Conservation (phyloP, 257 asterid genomes). For the Cinchona pubescens region DNA sequence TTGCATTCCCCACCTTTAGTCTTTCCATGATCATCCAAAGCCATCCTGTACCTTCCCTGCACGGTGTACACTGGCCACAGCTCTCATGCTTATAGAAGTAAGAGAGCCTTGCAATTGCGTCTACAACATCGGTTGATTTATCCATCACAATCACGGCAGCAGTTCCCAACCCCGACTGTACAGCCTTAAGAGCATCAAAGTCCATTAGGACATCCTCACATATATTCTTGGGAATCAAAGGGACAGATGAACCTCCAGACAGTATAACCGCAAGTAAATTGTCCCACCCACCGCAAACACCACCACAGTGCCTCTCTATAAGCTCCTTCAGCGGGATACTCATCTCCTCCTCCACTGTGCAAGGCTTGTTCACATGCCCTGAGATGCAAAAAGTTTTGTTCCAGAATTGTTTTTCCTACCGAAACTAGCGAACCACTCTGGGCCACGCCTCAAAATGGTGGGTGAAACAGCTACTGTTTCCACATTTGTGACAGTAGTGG, state of each 20-base stretch:
- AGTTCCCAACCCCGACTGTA: slow-evolving; percentile 92
- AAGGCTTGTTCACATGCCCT: slow-evolving; percentile 97
- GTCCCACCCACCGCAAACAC: slow-evolving; percentile 99
- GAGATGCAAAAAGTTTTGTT: slow-evolving; percentile 86
- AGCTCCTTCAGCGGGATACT: slow-evolving; percentile 90
- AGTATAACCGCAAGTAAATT: slow-evolving; percentile 90
- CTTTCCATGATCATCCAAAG: slow-evolving; percentile 99
- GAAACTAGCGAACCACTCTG: slow-evolving; percentile 96
- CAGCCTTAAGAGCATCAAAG: slow-evolving; percentile 96
- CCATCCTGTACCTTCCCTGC: slow-evolving; percentile 99
- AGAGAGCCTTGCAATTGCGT: slow-evolving; percentile 90
- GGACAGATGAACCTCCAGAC: slow-evolving; percentile 98
- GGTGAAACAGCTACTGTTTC: slow-evolving; percentile 99
- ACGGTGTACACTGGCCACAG: slow-evolving; percentile 98
- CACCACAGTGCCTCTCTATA: slow-evolving; percentile 91
- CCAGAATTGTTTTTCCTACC: slow-evolving; percentile 97
- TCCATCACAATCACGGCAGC: slow-evolving; percentile 99
- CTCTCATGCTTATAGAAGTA: slow-evolving; percentile 99
- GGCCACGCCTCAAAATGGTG: slow-evolving; percentile 94
- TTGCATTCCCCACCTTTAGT: slow-evolving; percentile 95
- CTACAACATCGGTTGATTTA: slow-evolving; percentile 94
- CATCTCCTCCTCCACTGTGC: slow-evolving; percentile 99
- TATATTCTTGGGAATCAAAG: slow-evolving; percentile 66
- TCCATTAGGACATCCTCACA: slow-evolving; percentile 99
- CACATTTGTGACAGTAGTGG: slow-evolving; percentile 93